A percentile compares a stretch with the other conserved stretches of the same genome.
phyloP scores from a whole-genome alignment of 805 yeast genomes.

The Cyberlindnera saturnus region DNA sequence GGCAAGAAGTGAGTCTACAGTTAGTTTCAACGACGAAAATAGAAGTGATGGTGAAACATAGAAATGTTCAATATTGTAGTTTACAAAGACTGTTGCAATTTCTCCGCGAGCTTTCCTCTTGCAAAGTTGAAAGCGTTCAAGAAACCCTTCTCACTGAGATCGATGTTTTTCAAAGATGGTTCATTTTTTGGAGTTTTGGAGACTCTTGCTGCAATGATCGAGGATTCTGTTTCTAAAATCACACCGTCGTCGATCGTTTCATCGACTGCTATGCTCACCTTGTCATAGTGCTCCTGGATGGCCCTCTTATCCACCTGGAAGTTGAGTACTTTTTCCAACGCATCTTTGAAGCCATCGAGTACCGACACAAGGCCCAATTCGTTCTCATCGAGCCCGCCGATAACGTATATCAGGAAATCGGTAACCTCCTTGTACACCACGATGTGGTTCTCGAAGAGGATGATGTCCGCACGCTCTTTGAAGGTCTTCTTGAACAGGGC shows the following conservation, averaged over 20 bases:
- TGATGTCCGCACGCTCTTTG: conserved; percentile 73
- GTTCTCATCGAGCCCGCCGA: conserved; percentile 77
- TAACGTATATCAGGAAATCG: conserved; percentile 66
- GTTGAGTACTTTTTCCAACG: conserved; percentile 69
- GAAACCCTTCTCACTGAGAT: conserved; percentile 68
- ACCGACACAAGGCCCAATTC: conserved; percentile 75
- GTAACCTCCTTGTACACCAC: conserved; percentile 82
- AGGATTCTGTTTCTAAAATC: conserved; percentile 83
- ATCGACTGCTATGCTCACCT: conserved; percentile 80
- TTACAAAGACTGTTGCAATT: conserved; percentile 38
- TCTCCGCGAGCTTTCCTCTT: conserved; percentile 57
- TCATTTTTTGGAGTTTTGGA: conserved; percentile 81
- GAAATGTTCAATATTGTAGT: background rate
- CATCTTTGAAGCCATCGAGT: conserved; percentile 71
- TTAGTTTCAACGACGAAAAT: background rate
- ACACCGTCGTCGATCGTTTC: conserved; percentile 93
- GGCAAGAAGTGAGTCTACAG: conserved; percentile 5
- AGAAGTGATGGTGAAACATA: conserved; percentile 2
- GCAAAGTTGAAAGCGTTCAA: conserved; percentile 87
- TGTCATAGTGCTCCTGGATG: conserved; percentile 76
- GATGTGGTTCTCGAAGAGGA: conserved; percentile 71
- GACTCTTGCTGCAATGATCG: conserved; percentile 82
- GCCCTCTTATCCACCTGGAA: conserved; percentile 69
- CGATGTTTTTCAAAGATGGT: conserved; percentile 51
- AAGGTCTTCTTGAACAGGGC: conserved; percentile 68